These are phyloP conservation scores for Ramaria sp. DNA, from an alignment of 768 basidiomycete species.

Conservation along the genomic window DNA sequence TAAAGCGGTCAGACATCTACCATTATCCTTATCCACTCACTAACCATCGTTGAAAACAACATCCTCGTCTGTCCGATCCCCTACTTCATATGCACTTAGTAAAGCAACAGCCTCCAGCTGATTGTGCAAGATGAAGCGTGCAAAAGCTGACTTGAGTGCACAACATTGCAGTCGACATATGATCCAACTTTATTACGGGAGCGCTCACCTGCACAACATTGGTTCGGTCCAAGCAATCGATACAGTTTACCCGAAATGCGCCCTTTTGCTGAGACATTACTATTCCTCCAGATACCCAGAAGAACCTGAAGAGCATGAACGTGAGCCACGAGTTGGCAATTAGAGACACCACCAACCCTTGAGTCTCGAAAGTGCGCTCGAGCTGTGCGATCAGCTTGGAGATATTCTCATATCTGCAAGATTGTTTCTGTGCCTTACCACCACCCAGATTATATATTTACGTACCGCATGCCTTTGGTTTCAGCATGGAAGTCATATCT, in stretches of 20 bases:
- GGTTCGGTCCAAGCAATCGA: constrained; percentile 91
- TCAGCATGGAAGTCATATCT: constrained; percentile 88
- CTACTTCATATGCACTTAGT: constrained; percentile 38
- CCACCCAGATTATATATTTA: neutral
- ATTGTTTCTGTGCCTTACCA: neutral
- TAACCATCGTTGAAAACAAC: constrained; percentile 69
- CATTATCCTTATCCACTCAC: neutral
- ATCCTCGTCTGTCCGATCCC: constrained; percentile 49
- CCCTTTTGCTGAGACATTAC: constrained; percentile 76
- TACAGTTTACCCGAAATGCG: constrained; percentile 86
- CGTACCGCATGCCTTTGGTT: constrained; percentile 89
- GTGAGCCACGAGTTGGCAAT: neutral
- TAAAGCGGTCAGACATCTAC: neutral
- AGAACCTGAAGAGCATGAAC: constrained; percentile 37
- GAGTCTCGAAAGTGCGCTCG: constrained; percentile 62
- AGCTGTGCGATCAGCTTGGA: constrained; percentile 62
- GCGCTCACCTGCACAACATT: constrained; percentile 77
- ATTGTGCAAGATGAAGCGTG: constrained; percentile 66
- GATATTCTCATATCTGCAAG: constrained; percentile 76
- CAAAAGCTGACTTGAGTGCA: constrained; percentile 69
- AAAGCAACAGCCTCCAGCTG: constrained; percentile 69
- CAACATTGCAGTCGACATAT: constrained; percentile 6
- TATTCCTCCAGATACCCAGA: constrained; percentile 66
- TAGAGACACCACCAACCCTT: constrained; percentile 44
- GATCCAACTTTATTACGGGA: neutral